These are phyloP conservation scores for Styphnolobium japonicum DNA, from an alignment of 306 rosid genomes.

Conservation along the genomic window DNA sequence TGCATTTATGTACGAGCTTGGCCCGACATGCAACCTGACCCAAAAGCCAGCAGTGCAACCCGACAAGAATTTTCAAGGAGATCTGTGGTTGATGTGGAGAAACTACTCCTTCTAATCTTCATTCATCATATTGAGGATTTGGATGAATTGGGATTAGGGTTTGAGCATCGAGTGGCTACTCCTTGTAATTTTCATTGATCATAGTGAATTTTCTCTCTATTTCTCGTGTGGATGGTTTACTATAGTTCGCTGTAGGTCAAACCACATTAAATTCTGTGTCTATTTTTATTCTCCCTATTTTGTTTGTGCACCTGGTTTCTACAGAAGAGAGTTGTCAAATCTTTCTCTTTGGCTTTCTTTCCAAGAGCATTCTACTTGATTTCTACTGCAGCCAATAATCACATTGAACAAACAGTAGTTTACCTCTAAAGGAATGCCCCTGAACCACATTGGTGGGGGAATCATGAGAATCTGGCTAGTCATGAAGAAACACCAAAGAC, in stretches of 20 bases:
- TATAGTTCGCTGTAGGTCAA: neutral
- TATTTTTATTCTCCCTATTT: conserved; percentile 1
- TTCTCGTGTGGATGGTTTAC: neutral
- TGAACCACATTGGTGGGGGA: neutral
- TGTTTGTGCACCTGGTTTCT: neutral
- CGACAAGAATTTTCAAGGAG: neutral
- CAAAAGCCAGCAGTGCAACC: neutral
- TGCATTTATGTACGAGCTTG: conserved; percentile 6
- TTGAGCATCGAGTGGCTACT: neutral
- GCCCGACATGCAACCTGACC: neutral
- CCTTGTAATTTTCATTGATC: neutral
- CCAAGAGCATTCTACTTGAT: neutral
- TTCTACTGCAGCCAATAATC: neutral
- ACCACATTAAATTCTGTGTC: neutral
- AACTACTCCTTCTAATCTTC: neutral
- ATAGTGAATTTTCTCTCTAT: neutral
- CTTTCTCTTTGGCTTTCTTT: neutral
- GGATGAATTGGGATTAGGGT: neutral
- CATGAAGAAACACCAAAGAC: neutral
- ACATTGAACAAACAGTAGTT: neutral
- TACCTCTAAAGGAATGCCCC: neutral
- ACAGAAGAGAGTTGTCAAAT: neutral
- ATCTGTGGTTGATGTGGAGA: neutral
- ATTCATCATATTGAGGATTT: conserved; percentile 5
- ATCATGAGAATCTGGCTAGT: neutral